Conservation (phyloP, 2,329 filamentous ascomycete species). For the Aspergillus brunneoviolaceus region DNA sequence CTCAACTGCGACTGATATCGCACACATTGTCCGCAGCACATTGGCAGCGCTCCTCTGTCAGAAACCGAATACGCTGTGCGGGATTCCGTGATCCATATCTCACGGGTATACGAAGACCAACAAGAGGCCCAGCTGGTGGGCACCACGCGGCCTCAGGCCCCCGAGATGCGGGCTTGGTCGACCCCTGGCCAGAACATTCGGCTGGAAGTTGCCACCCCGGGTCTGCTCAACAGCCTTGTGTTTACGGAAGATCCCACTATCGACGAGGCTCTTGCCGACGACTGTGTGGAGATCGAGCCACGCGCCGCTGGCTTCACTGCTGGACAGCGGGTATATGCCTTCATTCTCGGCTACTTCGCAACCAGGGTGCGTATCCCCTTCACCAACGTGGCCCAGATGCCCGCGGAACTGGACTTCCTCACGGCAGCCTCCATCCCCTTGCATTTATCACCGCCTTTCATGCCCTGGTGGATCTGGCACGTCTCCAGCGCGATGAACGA, state of each 20-base stretch:
- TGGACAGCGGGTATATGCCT: neutral
- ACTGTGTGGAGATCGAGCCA: constrained; percentile 29
- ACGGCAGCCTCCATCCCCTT: constrained; percentile 21
- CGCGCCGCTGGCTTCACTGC: constrained; percentile 19
- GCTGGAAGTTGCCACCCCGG: neutral
- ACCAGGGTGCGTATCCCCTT: neutral
- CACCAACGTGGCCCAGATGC: neutral
- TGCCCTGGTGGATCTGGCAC: constrained; percentile 2
- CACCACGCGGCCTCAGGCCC: no score
- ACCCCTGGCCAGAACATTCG: no score
- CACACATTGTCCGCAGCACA: neutral
- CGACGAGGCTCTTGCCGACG: neutral
- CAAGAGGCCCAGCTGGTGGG: no score
- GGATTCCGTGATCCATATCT: no score
- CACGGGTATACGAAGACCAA: no score
- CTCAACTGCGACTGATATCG: neutral
- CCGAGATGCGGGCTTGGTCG: no score
- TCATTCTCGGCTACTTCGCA: constrained; percentile 23
- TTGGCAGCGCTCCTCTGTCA: no score
- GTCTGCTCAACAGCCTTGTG: neutral
- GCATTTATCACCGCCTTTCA: constrained; percentile 4
- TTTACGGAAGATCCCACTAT: constrained; percentile 1
- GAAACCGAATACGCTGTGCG: no score
- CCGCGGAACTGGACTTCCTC: neutral
- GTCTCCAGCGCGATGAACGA: constrained; percentile 1